Evolutionary conservation across 139 green algal species (phyloP).

Genomic region (Tetradesmus lagerheimii): DNA sequence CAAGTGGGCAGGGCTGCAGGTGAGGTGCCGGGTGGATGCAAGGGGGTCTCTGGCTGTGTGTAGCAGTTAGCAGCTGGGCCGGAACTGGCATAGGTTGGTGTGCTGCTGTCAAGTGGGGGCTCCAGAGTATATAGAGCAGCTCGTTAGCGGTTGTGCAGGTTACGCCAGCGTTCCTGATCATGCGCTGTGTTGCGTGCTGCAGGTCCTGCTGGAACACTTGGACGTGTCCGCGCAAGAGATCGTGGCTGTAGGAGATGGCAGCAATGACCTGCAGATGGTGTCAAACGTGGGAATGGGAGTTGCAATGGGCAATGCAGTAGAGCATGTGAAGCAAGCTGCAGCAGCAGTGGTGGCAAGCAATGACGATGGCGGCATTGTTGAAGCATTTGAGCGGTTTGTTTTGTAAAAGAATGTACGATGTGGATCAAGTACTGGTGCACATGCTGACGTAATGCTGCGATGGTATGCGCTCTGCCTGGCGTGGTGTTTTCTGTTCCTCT

Average conservation of each 20-base stretch:
- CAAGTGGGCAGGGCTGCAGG: constrained; percentile 81
- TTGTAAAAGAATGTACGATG: constrained; percentile 59
- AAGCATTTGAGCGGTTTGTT: constrained; percentile 93
- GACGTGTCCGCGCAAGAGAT: constrained; percentile 55
- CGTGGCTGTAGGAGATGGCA: constrained; percentile 94
- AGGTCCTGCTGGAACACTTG: constrained; percentile 70
- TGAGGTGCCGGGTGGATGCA: neutral
- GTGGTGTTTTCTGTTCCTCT: too few relatives aligned
- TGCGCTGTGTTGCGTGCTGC: constrained; percentile 34
- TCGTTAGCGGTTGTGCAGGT: too few relatives aligned
- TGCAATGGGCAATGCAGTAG: constrained; percentile 96
- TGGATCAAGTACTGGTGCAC: neutral
- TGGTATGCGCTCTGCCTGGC: too few relatives aligned
- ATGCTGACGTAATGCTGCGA: too few relatives aligned
- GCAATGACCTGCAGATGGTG: constrained; percentile 83
- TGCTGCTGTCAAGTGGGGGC: too few relatives aligned
- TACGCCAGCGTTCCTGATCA: too few relatives aligned
- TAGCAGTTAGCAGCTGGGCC: neutral
- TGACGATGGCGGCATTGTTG: constrained; percentile 90
- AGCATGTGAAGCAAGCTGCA: constrained; percentile 71
- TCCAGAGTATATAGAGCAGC: too few relatives aligned
- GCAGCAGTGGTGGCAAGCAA: constrained; percentile 80
- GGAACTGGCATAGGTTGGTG: too few relatives aligned
- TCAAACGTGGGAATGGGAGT: constrained; percentile 82
- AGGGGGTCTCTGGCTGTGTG: too few relatives aligned